phyloP scores from a whole-genome alignment of 2,329 filamentous ascomycete species.

The Curvularia hawaiiensis region DNA sequence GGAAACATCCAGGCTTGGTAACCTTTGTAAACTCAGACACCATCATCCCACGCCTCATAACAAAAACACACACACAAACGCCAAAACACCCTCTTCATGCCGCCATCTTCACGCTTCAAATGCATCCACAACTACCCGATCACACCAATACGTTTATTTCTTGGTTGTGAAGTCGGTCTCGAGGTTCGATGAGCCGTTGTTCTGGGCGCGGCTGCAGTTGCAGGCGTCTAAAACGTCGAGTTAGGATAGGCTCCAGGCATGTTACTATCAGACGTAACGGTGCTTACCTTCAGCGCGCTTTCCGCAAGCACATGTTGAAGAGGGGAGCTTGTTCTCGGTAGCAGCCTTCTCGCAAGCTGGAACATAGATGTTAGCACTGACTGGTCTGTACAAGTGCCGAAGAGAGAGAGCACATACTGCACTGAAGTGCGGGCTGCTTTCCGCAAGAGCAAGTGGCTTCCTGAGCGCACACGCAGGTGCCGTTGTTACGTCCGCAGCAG shows the following conservation, averaged over 20 bases:
- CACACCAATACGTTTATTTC: constrained; percentile 38
- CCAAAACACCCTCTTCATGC: constrained; percentile 19
- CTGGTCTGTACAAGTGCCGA: constrained; percentile 6
- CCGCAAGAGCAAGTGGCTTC: constrained; percentile 83
- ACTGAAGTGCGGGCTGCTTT: constrained; percentile 83
- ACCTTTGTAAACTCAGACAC: neutral
- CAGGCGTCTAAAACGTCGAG: constrained; percentile 54
- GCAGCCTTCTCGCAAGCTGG: constrained; percentile 72
- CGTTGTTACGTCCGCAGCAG: constrained; percentile 65
- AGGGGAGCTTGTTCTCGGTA: constrained; percentile 74
- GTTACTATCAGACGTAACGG: neutral
- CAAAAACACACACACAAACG: constrained; percentile 9
- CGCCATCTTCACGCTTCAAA: constrained; percentile 5
- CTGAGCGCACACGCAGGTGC: constrained; percentile 62
- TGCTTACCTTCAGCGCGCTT: constrained; percentile 70
- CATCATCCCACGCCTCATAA: neutral
- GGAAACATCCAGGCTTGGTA: neutral
- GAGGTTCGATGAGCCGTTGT: constrained; percentile 64
- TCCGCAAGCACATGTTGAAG: constrained; percentile 77
- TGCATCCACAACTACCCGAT: neutral
- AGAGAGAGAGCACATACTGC: constrained; percentile 55
- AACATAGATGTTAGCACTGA: constrained; percentile 14
- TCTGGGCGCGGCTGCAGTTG: constrained; percentile 79
- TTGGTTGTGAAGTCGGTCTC: constrained; percentile 90
- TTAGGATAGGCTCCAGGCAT: constrained; percentile 3